These are phyloP conservation scores for Aspergillus quadrilineatus DNA, from an alignment of 2,329 filamentous ascomycete species.

Conservation along the genomic window DNA sequence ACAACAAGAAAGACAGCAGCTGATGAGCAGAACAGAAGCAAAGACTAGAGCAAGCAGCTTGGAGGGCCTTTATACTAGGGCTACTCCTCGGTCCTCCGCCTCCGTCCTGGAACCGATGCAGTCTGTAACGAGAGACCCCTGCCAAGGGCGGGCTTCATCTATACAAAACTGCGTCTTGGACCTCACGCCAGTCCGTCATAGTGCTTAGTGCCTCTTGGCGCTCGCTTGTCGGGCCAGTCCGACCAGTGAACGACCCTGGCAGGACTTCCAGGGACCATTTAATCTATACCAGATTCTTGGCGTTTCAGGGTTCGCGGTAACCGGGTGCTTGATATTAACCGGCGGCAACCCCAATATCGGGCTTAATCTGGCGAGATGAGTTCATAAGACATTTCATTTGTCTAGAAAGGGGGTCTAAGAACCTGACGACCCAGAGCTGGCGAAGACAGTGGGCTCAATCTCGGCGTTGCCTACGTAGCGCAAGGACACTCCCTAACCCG, in stretches of 20 bases:
- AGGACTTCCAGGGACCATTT: not conserved
- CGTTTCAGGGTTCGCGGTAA: not conserved
- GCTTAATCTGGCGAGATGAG: not conserved
- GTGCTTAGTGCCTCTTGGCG: not conserved
- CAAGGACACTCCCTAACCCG: not conserved
- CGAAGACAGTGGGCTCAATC: not conserved
- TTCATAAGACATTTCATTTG: not conserved
- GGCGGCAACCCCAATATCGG: not conserved
- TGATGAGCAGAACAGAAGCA: not conserved
- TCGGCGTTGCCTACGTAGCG: not conserved
- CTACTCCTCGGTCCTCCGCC: too few species aligned
- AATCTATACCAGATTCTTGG: not conserved
- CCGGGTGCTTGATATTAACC: conserved; percentile 4
- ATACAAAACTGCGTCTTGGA: not conserved
- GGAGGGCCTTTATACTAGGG: conserved; percentile 1
- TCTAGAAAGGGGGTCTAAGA: not conserved
- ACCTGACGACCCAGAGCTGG: not conserved
- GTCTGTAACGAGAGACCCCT: conserved; percentile 2
- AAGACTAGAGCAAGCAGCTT: not conserved
- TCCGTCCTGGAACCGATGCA: not conserved
- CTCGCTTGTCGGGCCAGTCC: not conserved
- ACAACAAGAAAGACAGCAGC: not conserved
- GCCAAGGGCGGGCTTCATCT: conserved; percentile 10
- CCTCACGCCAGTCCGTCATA: not conserved
- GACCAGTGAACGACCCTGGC: not conserved